Evolutionary conservation across 352 stramenopile species (phyloP).

Genomic region (Hyaloperonospora arabidopsidis): DNA sequence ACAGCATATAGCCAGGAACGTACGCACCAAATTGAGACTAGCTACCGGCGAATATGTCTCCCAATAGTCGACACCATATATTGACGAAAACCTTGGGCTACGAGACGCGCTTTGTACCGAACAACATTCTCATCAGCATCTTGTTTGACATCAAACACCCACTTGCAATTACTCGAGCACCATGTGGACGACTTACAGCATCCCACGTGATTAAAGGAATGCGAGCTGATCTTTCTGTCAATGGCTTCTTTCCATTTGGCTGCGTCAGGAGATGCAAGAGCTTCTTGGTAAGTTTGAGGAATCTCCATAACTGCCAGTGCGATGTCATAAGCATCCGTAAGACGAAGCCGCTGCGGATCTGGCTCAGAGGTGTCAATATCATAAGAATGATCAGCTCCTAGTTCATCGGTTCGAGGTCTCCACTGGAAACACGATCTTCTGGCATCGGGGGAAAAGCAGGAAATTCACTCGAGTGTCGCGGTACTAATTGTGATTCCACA

Average conservation of each 20-base stretch:
- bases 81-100: conserved; percentile 22
- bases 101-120: conserved; percentile 24
- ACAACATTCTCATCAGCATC: conserved; percentile 8
- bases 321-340: conserved; percentile 2
- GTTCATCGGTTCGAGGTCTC: too few relatives aligned
- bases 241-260: conserved; percentile 12
- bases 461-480: background rate
- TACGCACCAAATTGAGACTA: background rate
- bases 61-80: conserved; percentile 15
- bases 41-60: conserved; percentile 28
- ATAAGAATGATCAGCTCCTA: background rate
- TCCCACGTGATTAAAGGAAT: conserved; percentile 16
- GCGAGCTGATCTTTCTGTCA: background rate
- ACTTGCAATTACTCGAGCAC: conserved; percentile 10
- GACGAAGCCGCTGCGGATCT: background rate
- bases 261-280: conserved; percentile 6
- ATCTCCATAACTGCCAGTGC: conserved; percentile 4
- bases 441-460: background rate
- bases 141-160: conserved; percentile 16
- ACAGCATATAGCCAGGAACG: background rate
- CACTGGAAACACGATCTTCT: too few relatives aligned
- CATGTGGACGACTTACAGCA: background rate
- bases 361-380: background rate
- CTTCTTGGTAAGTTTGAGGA: conserved; percentile 11
- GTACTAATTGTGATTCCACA: background rate